Base-by-base conservation (phyloP, 306 rosid species). In the Cucurbita argyrosperma region DNA sequence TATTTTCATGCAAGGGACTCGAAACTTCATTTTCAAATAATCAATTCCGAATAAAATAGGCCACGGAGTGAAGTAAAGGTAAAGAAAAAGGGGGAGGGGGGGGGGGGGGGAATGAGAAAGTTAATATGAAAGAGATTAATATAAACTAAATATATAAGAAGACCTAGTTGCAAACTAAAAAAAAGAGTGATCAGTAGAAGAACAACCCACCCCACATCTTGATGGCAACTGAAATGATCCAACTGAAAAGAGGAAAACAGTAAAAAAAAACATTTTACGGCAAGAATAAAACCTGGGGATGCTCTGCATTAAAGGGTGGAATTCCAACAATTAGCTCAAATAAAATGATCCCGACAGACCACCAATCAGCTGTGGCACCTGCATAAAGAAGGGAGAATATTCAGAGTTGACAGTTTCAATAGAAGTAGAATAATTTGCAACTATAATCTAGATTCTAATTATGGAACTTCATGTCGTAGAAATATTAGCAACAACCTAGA, bases 341-440 rank as follows among this genome's bases (percentile, higher is more conserved):
- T 83, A 95, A 88, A 81, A 95, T 89, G 78, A 95, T 90, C 57
- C 99, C 99, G 76, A 91, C 99, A 78, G 99, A 95, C 99, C 99
- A 95, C 99, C 99, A 95, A 85, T 95, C 99, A 0, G 99, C 99
- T 67, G 97, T 95, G 82, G 85, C 87, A 50, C 84, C 99, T 95
- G 85, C 69, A 76, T 55, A 76, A 52, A 64, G 6, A 54, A 74
- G 23, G 58, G n/a, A 52, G 16, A 61, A 72, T 10, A 73, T 21
- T 23, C 51, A 71, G n/a, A 76, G 23, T 19, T 47, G 73, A 50
- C 4, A 68, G 26, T 46, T 11, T 68, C 26, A 47, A 47, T 11
- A 68, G 11, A 13, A 47, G 7, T 47, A 68, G 26, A 47, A 47
- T 47, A 5, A 49, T 68, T 68, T 23, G 10, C 56, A 47, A 47